Conservation (phyloP, 2,329 filamentous ascomycete genomes). For the Talaromyces sp. region DNA sequence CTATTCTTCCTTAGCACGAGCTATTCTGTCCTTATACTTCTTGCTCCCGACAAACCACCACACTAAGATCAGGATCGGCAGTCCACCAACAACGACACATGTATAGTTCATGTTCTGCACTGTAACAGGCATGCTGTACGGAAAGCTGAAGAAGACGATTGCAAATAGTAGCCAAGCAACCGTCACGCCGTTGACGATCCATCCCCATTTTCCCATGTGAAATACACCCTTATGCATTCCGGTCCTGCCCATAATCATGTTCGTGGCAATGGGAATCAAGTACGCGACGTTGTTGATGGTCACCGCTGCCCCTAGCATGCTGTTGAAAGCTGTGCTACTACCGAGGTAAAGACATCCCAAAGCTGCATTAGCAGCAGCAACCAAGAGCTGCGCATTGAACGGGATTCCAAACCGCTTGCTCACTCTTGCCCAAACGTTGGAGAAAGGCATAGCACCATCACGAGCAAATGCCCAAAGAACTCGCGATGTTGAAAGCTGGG, state of each 20-base stretch:
- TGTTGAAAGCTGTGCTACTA: slow-evolving; percentile 63
- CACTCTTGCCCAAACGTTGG: slow-evolving; percentile 41
- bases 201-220: slow-evolving; percentile 41
- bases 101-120: slow-evolving; percentile 50
- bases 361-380: slow-evolving; percentile 49
- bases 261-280: slow-evolving; percentile 46
- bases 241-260: slow-evolving; percentile 43
- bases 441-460: slow-evolving; percentile 45
- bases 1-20: slow-evolving; percentile 38
- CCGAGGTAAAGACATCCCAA: slow-evolving; percentile 64
- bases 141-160: slow-evolving; percentile 49
- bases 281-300: slow-evolving; percentile 49
- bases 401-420: slow-evolving; percentile 42
- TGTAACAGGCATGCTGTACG: slow-evolving; percentile 37
- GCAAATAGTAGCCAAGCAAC: slow-evolving; percentile 50
- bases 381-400: slow-evolving; percentile 54
- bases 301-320: slow-evolving; percentile 35
- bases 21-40: slow-evolving; percentile 16
- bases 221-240: slow-evolving; percentile 47
- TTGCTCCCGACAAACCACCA: slow-evolving; percentile 42
- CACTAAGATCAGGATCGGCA: slow-evolving; percentile 34
- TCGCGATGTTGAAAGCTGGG: slow-evolving; percentile 45
- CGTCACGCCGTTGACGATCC: slow-evolving; percentile 44
- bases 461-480: slow-evolving; percentile 59
- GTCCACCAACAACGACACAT: slow-evolving; percentile 45